Base-by-base conservation (phyloP, 768 basidiomycete genomes). In the Leucogyrophana mollusca region DNA sequence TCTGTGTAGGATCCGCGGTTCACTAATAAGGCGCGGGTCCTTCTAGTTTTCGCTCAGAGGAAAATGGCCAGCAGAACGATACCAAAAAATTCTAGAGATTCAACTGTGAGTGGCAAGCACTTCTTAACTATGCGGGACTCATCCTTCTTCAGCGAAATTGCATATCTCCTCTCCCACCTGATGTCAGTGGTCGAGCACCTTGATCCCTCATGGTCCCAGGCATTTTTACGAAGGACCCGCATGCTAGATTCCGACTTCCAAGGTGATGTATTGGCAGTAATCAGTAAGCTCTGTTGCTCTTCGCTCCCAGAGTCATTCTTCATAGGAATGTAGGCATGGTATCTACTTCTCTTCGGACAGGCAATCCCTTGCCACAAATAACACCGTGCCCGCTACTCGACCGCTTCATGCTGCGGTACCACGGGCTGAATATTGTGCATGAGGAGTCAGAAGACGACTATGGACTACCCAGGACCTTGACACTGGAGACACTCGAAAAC, bases 211-310 rank as follows among this genome's bases (percentile, higher is more conserved):
- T 94, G 92, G 91, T 73, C 84, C 1, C 73, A 74, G 9, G 90
- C 90, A 0, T 82, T 93, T 52, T 73, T 94, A 14, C 76, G 77
- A 16, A 70, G 90, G 24, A 88, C 89, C 0, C 73, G 88, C 9
- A 77, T 94, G 49, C 69, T 83, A 27, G 90, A 94, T 58, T 73
- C 84, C 0, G 80, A 83, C 52, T 94, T 94, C 54, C 83, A 93
- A 52, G 92, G 91, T 1, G 90, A 93, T 46, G 73, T 91, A 6
- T 72, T 94, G 3, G 87, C 90, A 9, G 87, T 93, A 6, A 82
- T 93, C 47, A 85, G 87, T 86, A 49, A 40, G 79, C 58, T 40
- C 33, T 50, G 17, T 20, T 9, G 25, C 4, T 44, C 1, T 22
- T 21, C 20, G 20, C 32, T 50, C 17, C 16, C 18, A 9, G n/a